Percentiles rank a stretch among this genome's conserved stretches.
These are phyloP conservation scores for Penicillium malachiteum DNA, from an alignment of 495 filamentous ascomycete genomes.

Conservation along the genomic window DNA sequence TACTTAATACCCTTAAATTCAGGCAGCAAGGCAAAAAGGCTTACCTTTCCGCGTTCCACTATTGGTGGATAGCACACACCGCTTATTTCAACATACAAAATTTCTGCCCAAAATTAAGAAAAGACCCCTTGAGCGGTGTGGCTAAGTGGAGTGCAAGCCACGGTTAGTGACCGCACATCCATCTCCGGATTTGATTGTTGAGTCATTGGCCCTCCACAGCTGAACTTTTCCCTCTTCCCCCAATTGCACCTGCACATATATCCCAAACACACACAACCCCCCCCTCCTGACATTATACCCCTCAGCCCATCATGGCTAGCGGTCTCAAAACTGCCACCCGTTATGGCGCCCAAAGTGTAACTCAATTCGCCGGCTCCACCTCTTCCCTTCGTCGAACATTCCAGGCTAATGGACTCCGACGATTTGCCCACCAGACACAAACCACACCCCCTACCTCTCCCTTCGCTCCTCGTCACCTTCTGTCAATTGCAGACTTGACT, in stretches of 20 bases:
- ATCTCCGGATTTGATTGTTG: conserved; percentile 1
- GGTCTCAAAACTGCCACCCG: conserved; percentile 55
- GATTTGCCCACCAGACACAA: conserved; percentile 36
- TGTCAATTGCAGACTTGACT: conserved; percentile 85
- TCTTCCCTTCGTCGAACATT: conserved; percentile 32
- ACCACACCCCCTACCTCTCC: conserved; percentile 43
- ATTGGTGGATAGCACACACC: too few relatives aligned
- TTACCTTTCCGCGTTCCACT: background rate
- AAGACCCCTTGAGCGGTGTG: too few relatives aligned
- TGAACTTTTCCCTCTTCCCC: conserved; percentile 7
- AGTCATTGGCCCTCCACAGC: conserved; percentile 5
- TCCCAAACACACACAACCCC: background rate
- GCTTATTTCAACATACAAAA: too few relatives aligned
- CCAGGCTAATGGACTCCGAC: conserved; percentile 36
- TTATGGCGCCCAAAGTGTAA: conserved; percentile 38
- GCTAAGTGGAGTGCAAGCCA: too few relatives aligned
- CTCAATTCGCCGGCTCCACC: conserved; percentile 33
- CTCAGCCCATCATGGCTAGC: conserved; percentile 32
- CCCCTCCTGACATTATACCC: conserved; percentile 3
- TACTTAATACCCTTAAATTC: background rate
- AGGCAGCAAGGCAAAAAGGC: background rate
- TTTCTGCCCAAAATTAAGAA: background rate
- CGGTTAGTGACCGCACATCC: background rate
- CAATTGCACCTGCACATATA: conserved; percentile 15
- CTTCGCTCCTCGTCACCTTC: conserved; percentile 72